Evolutionary conservation across 2,329 filamentous ascomycete species (phyloP).

Genomic region (Neospermospora avenae): DNA sequence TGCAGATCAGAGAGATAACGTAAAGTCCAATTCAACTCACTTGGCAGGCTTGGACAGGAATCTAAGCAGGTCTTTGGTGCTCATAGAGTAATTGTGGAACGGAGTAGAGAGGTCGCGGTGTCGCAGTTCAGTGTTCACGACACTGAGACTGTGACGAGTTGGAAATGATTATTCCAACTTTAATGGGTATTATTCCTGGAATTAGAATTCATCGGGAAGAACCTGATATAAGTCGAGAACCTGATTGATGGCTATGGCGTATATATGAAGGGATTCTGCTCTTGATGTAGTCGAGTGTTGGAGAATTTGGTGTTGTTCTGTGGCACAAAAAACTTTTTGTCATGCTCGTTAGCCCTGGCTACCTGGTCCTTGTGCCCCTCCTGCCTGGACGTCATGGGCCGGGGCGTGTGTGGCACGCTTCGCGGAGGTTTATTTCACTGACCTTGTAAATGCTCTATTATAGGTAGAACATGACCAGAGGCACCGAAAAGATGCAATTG

Average conservation of each 20-base stretch:
- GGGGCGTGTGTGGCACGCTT: not conserved
- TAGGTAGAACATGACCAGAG: too few relatives aligned
- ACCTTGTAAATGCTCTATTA: not conserved
- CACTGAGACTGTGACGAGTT: conserved; percentile 23
- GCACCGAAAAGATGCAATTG: too few relatives aligned
- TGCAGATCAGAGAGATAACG: not conserved
- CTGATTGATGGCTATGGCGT: not conserved
- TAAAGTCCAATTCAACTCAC: conserved; percentile 49
- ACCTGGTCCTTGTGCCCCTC: not conserved
- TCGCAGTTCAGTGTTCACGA: conserved; percentile 25
- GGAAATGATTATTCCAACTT: conserved; percentile 13
- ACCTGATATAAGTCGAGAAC: not conserved
- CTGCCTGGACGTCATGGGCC: not conserved
- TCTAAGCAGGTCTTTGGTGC: conserved; percentile 83
- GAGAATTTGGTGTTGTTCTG: not conserved
- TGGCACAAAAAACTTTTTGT: not conserved
- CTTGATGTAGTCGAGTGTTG: not conserved
- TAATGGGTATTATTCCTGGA: conserved; percentile 11
- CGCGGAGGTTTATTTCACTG: not conserved
- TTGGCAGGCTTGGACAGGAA: conserved; percentile 94
- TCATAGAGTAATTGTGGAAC: conserved; percentile 65
- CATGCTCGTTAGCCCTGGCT: not conserved
- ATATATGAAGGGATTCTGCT: not conserved
- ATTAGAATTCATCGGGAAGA: conserved; percentile 9
- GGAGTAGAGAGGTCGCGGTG: conserved; percentile 7